phyloP scores from a whole-genome alignment of 257 asterid species.

The Linaria vulgaris region DNA sequence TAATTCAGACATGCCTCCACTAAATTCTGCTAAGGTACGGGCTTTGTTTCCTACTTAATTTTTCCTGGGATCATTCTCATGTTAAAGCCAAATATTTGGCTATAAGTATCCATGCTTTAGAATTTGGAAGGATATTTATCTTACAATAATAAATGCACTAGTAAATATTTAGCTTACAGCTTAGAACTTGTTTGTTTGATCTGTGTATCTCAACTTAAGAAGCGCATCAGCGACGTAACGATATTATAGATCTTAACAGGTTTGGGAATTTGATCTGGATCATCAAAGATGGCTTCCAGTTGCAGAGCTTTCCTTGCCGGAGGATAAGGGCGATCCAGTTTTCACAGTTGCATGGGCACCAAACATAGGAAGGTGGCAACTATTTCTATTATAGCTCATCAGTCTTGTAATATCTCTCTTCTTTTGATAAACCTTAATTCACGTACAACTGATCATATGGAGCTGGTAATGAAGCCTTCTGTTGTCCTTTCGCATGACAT shows the following conservation, averaged over 20 bases:
- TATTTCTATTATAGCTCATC: not conserved
- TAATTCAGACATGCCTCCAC: slow-evolving; percentile 56
- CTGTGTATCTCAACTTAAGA: slow-evolving; percentile 1
- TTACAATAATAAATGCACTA: not conserved
- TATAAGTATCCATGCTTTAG: not conserved
- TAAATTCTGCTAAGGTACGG: slow-evolving; percentile 82
- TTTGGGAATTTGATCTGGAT: slow-evolving; percentile 94
- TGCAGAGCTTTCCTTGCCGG: slow-evolving; percentile 86
- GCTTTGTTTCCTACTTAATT: slow-evolving; percentile 20
- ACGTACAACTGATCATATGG: not conserved
- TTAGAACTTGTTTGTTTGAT: slow-evolving; percentile 1
- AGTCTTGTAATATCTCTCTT: not conserved
- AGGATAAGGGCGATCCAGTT: slow-evolving; percentile 68
- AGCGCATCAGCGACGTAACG: slow-evolving; percentile 22
- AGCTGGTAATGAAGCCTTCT: slow-evolving; percentile 1
- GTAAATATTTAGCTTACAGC: too few species aligned
- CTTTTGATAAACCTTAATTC: not conserved
- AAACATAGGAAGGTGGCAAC: slow-evolving; percentile 74
- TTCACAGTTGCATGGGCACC: slow-evolving; percentile 87
- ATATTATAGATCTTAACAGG: slow-evolving; percentile 44
- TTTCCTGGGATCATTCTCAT: not conserved
- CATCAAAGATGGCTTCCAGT: slow-evolving; percentile 99
- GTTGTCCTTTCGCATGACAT: too few species aligned
- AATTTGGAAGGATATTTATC: slow-evolving; percentile 1
- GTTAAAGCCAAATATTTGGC: not conserved